phyloP scores from a whole-genome alignment of 2,329 filamentous ascomycete genomes.

The Colletotrichum sp. region DNA sequence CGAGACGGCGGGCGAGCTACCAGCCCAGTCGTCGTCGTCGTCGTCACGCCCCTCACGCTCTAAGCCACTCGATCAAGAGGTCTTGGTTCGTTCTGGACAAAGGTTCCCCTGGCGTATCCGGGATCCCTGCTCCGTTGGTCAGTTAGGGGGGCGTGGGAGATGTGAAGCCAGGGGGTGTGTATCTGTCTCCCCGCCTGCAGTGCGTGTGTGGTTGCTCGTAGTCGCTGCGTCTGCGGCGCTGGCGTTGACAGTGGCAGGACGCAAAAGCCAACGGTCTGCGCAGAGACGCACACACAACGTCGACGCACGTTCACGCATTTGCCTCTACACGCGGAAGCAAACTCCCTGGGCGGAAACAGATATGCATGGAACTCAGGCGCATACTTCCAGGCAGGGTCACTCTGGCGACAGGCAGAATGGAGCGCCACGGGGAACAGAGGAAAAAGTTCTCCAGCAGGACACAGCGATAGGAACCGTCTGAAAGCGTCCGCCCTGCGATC shows the following conservation, averaged over 20 bases:
- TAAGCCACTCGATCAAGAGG: constrained; percentile 9
- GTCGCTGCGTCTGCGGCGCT: not conserved
- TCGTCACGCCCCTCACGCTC: constrained; percentile 16
- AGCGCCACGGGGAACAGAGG: not conserved
- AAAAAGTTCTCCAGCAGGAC: not conserved
- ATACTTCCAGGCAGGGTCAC: not conserved
- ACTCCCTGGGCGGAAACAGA: not conserved
- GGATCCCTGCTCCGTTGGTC: constrained; percentile 7
- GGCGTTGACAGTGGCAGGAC: not conserved
- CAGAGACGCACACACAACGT: not conserved
- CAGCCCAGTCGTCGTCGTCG: not conserved
- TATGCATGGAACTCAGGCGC: not conserved
- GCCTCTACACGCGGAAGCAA: not conserved
- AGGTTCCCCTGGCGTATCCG: constrained; percentile 3
- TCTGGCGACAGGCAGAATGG: not conserved
- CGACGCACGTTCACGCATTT: not conserved
- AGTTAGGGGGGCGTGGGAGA: not conserved
- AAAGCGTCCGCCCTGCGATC: constrained; percentile 1
- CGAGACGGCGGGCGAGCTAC: constrained; percentile 7
- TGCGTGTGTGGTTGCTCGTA: not conserved
- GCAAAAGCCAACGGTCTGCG: constrained; percentile 17
- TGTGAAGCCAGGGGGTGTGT: not conserved
- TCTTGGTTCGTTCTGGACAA: constrained; percentile 11
- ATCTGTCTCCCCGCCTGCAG: not conserved
- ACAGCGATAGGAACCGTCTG: not conserved